These are phyloP conservation scores for Artemisia tridentata DNA, from an alignment of 129 eudicot species.

Conservation along the genomic window DNA sequence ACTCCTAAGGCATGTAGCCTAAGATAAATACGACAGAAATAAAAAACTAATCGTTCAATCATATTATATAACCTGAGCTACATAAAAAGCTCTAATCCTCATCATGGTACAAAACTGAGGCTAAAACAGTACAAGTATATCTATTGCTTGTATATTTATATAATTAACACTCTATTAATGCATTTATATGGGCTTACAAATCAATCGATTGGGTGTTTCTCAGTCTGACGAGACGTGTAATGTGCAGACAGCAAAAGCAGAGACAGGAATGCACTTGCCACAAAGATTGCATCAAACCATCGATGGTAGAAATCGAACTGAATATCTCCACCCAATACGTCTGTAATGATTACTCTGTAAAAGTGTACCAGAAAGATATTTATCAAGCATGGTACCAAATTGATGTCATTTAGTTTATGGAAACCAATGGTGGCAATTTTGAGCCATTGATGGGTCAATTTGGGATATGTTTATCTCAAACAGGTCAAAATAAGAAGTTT, in stretches of 20 bases:
- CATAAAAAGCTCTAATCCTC: constrained; percentile 15
- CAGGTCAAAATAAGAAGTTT: no score
- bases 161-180: constrained; percentile 22
- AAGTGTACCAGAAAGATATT: not conserved
- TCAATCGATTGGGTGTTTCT: constrained; percentile 85
- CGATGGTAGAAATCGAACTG: constrained; percentile 96
- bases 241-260: constrained; percentile 96
- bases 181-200: constrained; percentile 14
- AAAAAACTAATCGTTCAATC: not conserved
- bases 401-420: not conserved
- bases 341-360: constrained; percentile 92
- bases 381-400: no score
- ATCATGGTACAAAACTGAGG: constrained; percentile 31
- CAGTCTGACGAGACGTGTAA: constrained; percentile 91
- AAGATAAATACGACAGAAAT: not conserved
- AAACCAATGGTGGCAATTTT: not conserved
- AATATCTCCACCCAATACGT: constrained; percentile 95
- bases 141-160: constrained; percentile 22
- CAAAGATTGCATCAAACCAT: constrained; percentile 98
- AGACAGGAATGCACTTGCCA: constrained; percentile 94
- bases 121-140: constrained; percentile 4
- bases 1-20: not conserved
- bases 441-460: not conserved
- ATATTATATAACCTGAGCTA: constrained; percentile 18
- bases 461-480: not conserved